Base-by-base conservation (phyloP, 2,329 filamentous ascomycete species). In the Aspergillus sp. region DNA sequence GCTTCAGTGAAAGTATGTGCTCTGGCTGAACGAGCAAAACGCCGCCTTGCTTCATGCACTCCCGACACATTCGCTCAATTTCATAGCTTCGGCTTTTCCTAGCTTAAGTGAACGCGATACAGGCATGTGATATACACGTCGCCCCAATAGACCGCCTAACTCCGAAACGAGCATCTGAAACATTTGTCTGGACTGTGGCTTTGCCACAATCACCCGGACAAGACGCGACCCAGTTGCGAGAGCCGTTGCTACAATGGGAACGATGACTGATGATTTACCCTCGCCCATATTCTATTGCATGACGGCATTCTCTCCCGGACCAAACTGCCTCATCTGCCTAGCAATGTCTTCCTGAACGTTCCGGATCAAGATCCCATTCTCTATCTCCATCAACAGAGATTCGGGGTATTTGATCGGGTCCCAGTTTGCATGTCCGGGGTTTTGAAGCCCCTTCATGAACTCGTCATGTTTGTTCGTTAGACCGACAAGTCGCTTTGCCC, bases 211-310 rank as follows among this genome's bases (percentile, higher is more conserved):
- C 0, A 90, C 80, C 2, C 87, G 76, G 0, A 84, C 82, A 0
- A 90, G 71, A 6, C 70, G 75, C 0, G 70, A 65, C 0, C 77
- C 76, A 47, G 89, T 75, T 0, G 84, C 83, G 1, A 87, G 69
- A 0, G 74, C 71, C 20, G 82, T 73, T 0, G 84, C 83, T 0
- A 88, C 82, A 42, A 90, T 86, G 0, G 88, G 88, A 0, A 88
- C 80, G 52, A 92, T 90, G 1, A 90, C 84, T 0, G 87, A 88
- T 0, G 86, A 86, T 62, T 90, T 91, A 0, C 88, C 88, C 66
- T 89, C 83, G 0, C 88, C 88, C 87, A 91, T 91, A 63, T 89
- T 90, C 2, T 91, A 70, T 65, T 90, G 87, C 77, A 90, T 82
- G 0, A 87, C 81, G 0, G 80, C 70, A 63, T 87, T 89, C 0